These are phyloP conservation scores for Ormosia emarginata DNA, from an alignment of 306 rosid species.

Conservation along the genomic window DNA sequence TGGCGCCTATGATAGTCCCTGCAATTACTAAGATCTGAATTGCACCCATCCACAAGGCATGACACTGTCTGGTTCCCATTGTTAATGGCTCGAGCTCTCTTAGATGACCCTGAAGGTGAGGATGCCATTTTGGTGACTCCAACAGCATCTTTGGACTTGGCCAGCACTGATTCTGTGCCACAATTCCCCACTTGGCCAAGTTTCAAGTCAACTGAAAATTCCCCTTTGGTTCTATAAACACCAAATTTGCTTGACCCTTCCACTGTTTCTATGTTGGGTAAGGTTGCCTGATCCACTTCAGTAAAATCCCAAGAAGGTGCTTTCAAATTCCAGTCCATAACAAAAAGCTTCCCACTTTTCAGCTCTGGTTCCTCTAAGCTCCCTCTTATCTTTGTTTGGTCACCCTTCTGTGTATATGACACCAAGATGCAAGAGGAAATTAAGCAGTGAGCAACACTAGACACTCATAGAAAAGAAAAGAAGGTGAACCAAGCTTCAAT, in stretches of 20 bases:
- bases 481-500: slow-evolving; percentile 10
- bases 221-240: slow-evolving; percentile 45
- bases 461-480: not conserved
- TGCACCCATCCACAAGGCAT: slow-evolving; percentile 91
- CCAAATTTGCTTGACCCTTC: slow-evolving; percentile 60
- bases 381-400: slow-evolving; percentile 20
- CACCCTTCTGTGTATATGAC: not conserved
- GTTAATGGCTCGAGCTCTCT: slow-evolving; percentile 70
- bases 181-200: slow-evolving; percentile 71
- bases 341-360: slow-evolving; percentile 23
- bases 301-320: slow-evolving; percentile 75
- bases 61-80: slow-evolving; percentile 57
- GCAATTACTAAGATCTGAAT: slow-evolving; percentile 74
- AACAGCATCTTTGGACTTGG: slow-evolving; percentile 46
- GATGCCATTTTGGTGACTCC: slow-evolving; percentile 48
- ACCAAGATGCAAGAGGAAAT: not conserved
- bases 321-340: slow-evolving; percentile 94
- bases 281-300: slow-evolving; percentile 55
- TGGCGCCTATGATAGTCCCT: slow-evolving; percentile 95
- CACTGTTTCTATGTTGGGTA: slow-evolving; percentile 49
- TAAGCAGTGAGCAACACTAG: not conserved
- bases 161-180: slow-evolving; percentile 26
- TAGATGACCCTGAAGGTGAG: slow-evolving; percentile 60
- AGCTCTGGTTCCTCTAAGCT: slow-evolving; percentile 11
- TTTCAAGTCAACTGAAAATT: slow-evolving; percentile 87